These are phyloP conservation scores for Calonectria henricotiae DNA, from an alignment of 2,329 filamentous ascomycete genomes.

Conservation along the genomic window DNA sequence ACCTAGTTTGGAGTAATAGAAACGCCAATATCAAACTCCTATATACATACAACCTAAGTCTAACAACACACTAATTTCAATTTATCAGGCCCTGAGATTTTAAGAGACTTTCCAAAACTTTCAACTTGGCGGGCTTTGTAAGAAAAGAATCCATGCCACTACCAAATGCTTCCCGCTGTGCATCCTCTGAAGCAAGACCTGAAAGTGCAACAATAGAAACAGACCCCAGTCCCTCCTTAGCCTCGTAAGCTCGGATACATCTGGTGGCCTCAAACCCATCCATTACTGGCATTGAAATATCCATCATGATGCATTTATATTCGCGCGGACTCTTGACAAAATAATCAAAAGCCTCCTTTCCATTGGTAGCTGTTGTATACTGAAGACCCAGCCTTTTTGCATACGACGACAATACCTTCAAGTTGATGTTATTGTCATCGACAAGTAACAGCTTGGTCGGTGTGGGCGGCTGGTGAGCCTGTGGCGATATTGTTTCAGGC, in stretches of 20 bases:
- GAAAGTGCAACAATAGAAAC: conserved; percentile 69
- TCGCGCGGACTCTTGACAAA: conserved; percentile 48
- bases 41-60: too few relatives aligned
- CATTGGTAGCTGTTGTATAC: conserved; percentile 56
- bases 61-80: too few relatives aligned
- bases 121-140: conserved; percentile 68
- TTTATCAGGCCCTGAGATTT: conserved; percentile 7
- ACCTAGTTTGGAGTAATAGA: too few relatives aligned
- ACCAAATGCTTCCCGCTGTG: conserved; percentile 69
- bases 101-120: conserved; percentile 55
- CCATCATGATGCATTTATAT: conserved; percentile 60
- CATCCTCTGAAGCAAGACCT: conserved; percentile 66
- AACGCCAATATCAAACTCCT: too few relatives aligned
- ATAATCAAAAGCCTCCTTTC: conserved; percentile 55
- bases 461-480: too few relatives aligned
- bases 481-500: neutral
- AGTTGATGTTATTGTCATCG: conserved; percentile 62
- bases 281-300: conserved; percentile 74
- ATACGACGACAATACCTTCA: conserved; percentile 57
- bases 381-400: conserved; percentile 56
- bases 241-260: conserved; percentile 67
- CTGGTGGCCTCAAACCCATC: conserved; percentile 69
- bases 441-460: conserved; percentile 56
- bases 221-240: conserved; percentile 59
- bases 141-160: conserved; percentile 71